Base-by-base conservation (phyloP, 257 asterid species). In the Lithospermum erythrorhizon region DNA sequence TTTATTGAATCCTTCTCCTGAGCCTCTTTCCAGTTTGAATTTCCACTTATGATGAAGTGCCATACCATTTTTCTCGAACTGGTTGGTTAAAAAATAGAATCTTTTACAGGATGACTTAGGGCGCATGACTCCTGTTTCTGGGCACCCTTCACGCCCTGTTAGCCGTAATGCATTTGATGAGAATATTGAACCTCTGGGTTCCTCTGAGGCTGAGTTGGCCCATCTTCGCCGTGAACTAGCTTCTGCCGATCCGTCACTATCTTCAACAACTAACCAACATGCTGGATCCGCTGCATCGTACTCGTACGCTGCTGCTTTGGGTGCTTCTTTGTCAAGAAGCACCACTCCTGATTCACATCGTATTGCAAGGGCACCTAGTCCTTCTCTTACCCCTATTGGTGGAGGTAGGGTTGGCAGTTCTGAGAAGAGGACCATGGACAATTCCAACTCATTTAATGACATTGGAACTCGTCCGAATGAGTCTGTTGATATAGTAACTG, bases 291-390 rank as follows among this genome's bases (percentile, higher is more conserved):
- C 90, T 53, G 54, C 89, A 13, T 79, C 95, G 62, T 86, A 84
- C 69, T 89, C 99, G 55, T 89, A 89, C 76, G 97, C 97, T 66
- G 95, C 97, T 64, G 97, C 73, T 58, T 70, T 87, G 77, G 96
- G 95, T 69, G 85, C 90, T 61, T 83, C 95, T 58, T 72, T 93
- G 72, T 93, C 99, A 25, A 83, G 99, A 73, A 87, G 96, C 83
- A 71, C 97, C 48, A 89, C 99, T 20, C 99, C 99, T 21, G 99
- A 93, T 79, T 79, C 96, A 61, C 94, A 86, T 62, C 90, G 73
- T 66, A 72, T 84, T 66, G 83, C 85, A 19, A 80, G 94, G 73
- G 95, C 81, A 65, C 95, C 99, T 67, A 93, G 97, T 65, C 99
- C 96, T 64, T 80, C 86, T 72, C 90, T 86, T 56, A 79, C 86